These are phyloP conservation scores for Microdochium trichocladiopsis DNA, from an alignment of 2,329 filamentous ascomycete species.

Conservation along the genomic window DNA sequence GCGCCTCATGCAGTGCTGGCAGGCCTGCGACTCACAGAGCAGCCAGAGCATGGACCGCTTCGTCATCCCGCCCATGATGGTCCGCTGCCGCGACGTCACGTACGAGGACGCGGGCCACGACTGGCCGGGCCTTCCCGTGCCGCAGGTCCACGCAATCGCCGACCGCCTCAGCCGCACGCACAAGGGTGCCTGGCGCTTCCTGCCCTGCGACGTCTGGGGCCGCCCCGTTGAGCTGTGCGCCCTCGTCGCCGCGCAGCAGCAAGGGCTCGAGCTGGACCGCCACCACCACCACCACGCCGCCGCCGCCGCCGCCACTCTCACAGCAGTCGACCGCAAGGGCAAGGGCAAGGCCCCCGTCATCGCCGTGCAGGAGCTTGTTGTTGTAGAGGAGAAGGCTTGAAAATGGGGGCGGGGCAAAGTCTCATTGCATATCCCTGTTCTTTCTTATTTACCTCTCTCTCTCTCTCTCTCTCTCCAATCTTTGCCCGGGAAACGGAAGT, in stretches of 20 bases:
- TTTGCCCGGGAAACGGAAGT: no score
- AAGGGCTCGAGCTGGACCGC: neutral
- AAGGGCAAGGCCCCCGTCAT: neutral
- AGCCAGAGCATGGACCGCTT: constrained; percentile 9
- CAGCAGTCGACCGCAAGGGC: neutral
- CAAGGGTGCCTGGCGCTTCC: constrained; percentile 22
- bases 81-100: constrained; percentile 16
- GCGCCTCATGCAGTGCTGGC: constrained; percentile 11
- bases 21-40: constrained; percentile 7
- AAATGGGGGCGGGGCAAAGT: no score
- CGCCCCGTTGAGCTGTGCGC: constrained; percentile 20
- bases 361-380: no score
- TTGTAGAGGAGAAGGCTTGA: no score
- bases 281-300: no score
- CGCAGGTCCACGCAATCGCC: constrained; percentile 19
- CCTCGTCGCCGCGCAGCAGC: constrained; percentile 3
- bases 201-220: constrained; percentile 23
- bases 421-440: no score
- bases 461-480: no score
- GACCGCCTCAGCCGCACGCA: constrained; percentile 16
- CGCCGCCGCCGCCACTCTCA: no score
- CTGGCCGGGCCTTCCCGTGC: constrained; percentile 20
- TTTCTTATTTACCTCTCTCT: no score
- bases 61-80: constrained; percentile 16
- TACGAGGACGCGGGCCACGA: constrained; percentile 6